Base-by-base conservation (phyloP, 352 stramenopile genomes). In the Phytophthora quininea region DNA sequence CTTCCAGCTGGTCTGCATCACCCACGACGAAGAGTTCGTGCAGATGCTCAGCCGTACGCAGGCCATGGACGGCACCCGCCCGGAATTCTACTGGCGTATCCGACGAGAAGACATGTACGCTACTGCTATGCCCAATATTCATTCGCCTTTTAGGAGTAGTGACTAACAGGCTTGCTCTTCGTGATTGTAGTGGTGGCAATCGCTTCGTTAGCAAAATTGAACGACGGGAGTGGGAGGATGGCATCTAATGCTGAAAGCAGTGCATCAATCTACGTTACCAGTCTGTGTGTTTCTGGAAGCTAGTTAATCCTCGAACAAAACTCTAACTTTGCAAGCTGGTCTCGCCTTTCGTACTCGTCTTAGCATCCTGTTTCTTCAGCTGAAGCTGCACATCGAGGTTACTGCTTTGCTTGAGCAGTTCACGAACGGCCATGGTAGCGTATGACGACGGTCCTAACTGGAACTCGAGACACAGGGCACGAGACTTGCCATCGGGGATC, bases 1-100 rank as follows among this genome's bases (percentile, higher is more conserved):
- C 76, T 99, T 99, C 71, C 98, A 99, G 80, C 88, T 99, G 45
- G 90, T 99, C 32, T 93, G 98, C 50, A 99, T 99, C 78, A 99
- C 98, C 2, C 98, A 99, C 82, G 98, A 99, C 73, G 97, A 99
- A 77, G 95, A 95, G 35, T 96, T 96, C 60, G 88, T 97, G 43
- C 86, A 95, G 64, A 96, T 95, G 85, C 79, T 96, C 6, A 93
- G 84, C 32, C 80, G 86, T 27, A 90, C 89, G 10, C 87, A 95
- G 60, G 70, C 84, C 6, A 82, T 95, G 73, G 84, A 90, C 12
- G 86, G 86, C 27, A 82, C 76, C 2, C 80, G 86, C 4, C 88
- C 88, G 0, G 88, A 96, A 56, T 94, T 85, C 58, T 96, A 95
- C 69, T 96, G 85, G 85, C 81, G 86, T 24, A 87, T 96, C 31